Evolutionary conservation across 2,329 filamentous ascomycete species (phyloP), one percentile per base, ranked within the genome.

Genomic region (Rhexocercosporidium sp.): DNA sequence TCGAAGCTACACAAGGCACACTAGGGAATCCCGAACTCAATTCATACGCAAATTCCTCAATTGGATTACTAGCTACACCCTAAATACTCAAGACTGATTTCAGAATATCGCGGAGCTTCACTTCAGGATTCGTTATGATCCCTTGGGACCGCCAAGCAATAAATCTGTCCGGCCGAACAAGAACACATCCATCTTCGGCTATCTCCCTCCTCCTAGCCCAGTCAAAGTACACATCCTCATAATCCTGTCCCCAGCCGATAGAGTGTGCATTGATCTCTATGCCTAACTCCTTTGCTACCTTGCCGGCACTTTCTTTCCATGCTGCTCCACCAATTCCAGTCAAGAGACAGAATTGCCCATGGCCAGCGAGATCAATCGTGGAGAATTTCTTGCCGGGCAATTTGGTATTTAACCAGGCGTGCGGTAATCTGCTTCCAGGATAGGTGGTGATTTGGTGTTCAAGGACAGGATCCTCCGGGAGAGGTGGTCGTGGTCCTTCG

Each of bases 211-310:
- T 77, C 56, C 78, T 77, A 12, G 79, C 81, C 88, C 88, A 91
- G 65, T 88, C 86, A 67, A 83, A 83, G 75, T 90, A 90, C 0
- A 87, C 80, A 73, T 90, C 88, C 73, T 89, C 84, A 69, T 82
- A 90, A 66, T 90, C 86, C 68, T 86, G 83, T 16, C 81, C 78
- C 77, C 82, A 87, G 0, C 88, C 88, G 69, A 90, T 85, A 2
- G 80, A 81, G 67, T 85, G 82, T 0, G 77, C 80, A 3, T 79
- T 80, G 34, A 90, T 79, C 8, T 79, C 75, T 0, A 90, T 74
- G 0, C 80, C 82, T 0, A 85, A 72, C 8, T 75, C 69, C 20
- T 76, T 70, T 0, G 75, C 69, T 2, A 84, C 81, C 2, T 71
- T 73, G 3, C 67, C 64, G 0, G 84, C 86, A 0, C 87, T 87